These are phyloP conservation scores for Naganishia albida DNA, from an alignment of 1,284 basidiomycete species.

Conservation along the genomic window DNA sequence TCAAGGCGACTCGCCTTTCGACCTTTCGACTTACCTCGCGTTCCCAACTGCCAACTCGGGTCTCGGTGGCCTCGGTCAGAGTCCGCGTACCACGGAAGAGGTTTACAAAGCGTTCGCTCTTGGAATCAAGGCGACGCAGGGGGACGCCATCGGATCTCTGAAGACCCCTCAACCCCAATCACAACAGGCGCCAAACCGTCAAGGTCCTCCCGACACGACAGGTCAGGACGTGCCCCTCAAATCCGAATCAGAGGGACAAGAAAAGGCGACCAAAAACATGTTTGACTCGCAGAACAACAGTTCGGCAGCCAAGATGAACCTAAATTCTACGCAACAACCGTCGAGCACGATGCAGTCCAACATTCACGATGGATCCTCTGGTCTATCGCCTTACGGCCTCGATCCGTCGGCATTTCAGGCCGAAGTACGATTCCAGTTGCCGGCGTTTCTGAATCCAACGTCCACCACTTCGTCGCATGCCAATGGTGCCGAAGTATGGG, in stretches of 20 bases:
- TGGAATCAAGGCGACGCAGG: constrained; percentile 32
- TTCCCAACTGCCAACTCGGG: constrained; percentile 44
- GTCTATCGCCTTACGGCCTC: constrained; percentile 34
- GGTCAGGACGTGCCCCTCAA: constrained; percentile 15
- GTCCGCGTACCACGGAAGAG: constrained; percentile 21
- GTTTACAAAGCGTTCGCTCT: constrained; percentile 31
- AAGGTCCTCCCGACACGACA: constrained; percentile 20
- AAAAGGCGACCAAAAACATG: constrained; percentile 5
- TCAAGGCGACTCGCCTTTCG: constrained; percentile 38
- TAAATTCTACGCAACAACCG: neutral
- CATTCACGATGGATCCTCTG: constrained; percentile 37
- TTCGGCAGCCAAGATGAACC: neutral
- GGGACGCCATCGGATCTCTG: constrained; percentile 1
- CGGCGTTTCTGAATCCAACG: constrained; percentile 41
- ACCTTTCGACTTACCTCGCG: constrained; percentile 45
- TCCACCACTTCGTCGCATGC: constrained; percentile 45
- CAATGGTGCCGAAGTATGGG: constrained; percentile 49
- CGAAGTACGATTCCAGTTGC: constrained; percentile 45
- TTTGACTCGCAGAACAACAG: neutral
- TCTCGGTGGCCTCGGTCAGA: constrained; percentile 15
- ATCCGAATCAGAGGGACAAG: neutral
- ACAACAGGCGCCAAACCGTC: constrained; percentile 20
- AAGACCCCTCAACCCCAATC: constrained; percentile 10
- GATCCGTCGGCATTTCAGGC: constrained; percentile 47
- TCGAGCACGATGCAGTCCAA: constrained; percentile 3